Base-by-base conservation (phyloP, 148 eudicot genomes). In the Agrostemma githago region DNA sequence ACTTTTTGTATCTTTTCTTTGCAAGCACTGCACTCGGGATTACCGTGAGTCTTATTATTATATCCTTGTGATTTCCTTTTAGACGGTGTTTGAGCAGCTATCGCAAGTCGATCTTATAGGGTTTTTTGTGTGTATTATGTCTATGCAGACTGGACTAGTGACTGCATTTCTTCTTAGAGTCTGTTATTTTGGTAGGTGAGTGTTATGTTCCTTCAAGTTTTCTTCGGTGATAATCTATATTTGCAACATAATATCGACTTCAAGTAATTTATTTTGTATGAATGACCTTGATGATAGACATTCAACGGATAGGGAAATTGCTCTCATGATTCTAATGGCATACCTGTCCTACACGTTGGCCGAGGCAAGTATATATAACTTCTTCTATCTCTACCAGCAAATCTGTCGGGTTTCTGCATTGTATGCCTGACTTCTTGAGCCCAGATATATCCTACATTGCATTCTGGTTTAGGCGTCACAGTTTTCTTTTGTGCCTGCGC, bases 301-400 rank as follows among this genome's bases (percentile, higher is more conserved):
- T 75, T 95, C 97, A 26, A 86, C 87, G 59, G 97, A 92, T 77
- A 96, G 99, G 44, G 99, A 95, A 80, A 89, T 95, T 10, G 78
- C 99, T 62, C 73, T 95, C 34, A 95, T 95, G 97, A 77, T 82
- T 78, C 81, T 95, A 61, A 89, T 92, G 92, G 90, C 99, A 1
- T 95, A 95, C 82, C 83, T 95, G 71, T 95, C 99, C 46, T 95
- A 92, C 86, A 90, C 84, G 79, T 74, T 92, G 77, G 99, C 99
- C 34, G 99, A 95, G 99, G 99, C 87, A 87, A 84, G 74, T 72
- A 54, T 37, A 38, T 26, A 26, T 26, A 26, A 26, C 34, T 26
- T 26, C 34, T 26, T 26, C 34, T 26, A 0, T 26, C 34, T 26
- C 34, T 26, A 26, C 34, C 34, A 26, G 34, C 34, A 0, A 26